A percentile compares a stretch with the other conserved stretches of the same genome.
These are phyloP conservation scores for Ceratocystis cacaofunesta DNA, from an alignment of 2,329 filamentous ascomycete genomes.

Conservation along the genomic window DNA sequence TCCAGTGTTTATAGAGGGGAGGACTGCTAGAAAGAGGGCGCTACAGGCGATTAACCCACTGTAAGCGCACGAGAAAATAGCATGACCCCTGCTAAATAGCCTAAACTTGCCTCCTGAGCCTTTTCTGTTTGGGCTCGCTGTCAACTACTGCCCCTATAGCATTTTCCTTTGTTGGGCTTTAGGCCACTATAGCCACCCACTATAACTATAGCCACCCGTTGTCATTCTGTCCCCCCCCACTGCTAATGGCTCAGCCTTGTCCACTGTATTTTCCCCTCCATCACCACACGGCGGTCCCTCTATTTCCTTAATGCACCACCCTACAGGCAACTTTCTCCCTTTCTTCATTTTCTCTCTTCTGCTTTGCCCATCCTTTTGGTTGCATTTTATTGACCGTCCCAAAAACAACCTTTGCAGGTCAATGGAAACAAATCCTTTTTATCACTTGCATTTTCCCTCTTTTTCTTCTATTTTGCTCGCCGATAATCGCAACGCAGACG, in stretches of 20 bases:
- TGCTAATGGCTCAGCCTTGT: neutral
- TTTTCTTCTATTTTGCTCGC: neutral
- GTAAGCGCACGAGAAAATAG: too few species aligned
- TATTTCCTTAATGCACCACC: neutral
- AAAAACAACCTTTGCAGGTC: neutral
- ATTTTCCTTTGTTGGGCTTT: too few species aligned
- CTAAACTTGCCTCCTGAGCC: too few species aligned
- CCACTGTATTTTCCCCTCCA: neutral
- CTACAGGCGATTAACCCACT: too few species aligned
- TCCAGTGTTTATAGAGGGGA: too few species aligned
- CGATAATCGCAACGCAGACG: neutral
- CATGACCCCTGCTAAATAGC: too few species aligned
- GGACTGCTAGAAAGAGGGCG: too few species aligned
- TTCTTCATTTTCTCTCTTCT: neutral
- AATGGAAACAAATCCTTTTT: constrained; percentile 4
- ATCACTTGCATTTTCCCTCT: neutral
- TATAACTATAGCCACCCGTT: neutral
- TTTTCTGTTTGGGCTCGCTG: too few species aligned
- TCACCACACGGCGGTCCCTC: neutral
- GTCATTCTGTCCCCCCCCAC: neutral
- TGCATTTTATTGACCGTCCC: neutral
- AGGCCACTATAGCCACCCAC: neutral
- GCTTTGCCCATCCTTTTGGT: neutral
- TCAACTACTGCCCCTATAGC: too few species aligned
- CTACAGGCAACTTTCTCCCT: neutral